Percentiles rank a stretch among this genome's conserved stretches.
These are phyloP conservation scores for Epichloe gansuensis DNA, from an alignment of 2,329 filamentous ascomycete genomes.

Conservation along the genomic window DNA sequence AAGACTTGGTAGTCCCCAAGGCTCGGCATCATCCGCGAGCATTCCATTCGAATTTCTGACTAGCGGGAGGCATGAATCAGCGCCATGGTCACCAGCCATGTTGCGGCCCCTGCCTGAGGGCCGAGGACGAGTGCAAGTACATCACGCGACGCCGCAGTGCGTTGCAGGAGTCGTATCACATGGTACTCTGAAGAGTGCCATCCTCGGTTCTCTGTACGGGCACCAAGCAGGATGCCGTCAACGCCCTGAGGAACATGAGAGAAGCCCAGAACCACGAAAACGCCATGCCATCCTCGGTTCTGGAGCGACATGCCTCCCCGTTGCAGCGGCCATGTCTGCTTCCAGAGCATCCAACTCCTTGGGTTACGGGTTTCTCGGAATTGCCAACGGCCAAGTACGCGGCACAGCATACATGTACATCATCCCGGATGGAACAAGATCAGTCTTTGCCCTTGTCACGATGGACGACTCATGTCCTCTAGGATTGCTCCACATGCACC, in stretches of 20 bases:
- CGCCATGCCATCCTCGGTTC: background rate
- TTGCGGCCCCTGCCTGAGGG: background rate
- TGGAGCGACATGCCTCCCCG: background rate
- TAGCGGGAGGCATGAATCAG: background rate
- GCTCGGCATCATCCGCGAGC: too few species aligned
- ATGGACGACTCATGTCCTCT: conserved; percentile 9
- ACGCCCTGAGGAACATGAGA: background rate
- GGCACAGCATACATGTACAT: background rate
- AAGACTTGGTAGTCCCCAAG: too few species aligned
- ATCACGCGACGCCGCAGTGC: background rate
- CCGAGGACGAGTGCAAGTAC: background rate
- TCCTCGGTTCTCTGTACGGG: background rate
- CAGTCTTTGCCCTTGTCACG: conserved; percentile 8
- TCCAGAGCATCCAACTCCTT: background rate
- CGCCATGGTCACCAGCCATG: conserved; percentile 6
- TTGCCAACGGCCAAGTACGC: background rate
- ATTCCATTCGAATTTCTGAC: too few species aligned
- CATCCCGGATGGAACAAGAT: too few species aligned
- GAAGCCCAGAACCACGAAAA: background rate
- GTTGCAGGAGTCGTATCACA: background rate
- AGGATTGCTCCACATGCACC: background rate
- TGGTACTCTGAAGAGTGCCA: background rate
- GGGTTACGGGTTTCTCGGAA: background rate
- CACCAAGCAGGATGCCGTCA: background rate
- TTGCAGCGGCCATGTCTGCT: background rate